Conservation (phyloP, 148 eudicot species). For the Rhododendron griersonianum region DNA sequence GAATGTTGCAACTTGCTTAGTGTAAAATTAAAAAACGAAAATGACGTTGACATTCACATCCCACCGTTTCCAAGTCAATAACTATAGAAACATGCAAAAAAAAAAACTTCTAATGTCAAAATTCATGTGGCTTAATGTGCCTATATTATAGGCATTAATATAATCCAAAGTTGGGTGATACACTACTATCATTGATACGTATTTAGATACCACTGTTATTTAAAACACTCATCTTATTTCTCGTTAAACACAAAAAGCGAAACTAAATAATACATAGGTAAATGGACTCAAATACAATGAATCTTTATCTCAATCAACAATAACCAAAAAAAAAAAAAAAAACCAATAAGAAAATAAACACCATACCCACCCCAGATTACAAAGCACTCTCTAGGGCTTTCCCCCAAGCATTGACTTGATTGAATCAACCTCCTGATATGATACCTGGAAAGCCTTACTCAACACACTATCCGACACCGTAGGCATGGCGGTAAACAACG, state of each 20-base stretch:
- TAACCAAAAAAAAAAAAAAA: background rate
- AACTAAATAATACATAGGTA: background rate
- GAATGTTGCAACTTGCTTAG: background rate
- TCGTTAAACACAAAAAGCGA: background rate
- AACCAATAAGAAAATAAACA: background rate
- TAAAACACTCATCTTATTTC: background rate
- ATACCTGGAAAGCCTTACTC: slow-evolving; percentile 16
- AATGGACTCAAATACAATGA: background rate
- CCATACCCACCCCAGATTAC: background rate
- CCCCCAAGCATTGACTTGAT: background rate
- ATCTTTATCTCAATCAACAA: background rate
- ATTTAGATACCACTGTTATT: background rate
- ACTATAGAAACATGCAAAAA: background rate
- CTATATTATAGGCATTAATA: background rate
- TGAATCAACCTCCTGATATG: background rate
- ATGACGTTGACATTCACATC: background rate
- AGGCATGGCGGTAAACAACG: slow-evolving; percentile 12
- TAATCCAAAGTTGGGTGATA: background rate
- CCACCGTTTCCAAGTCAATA: background rate
- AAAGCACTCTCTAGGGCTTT: no score
- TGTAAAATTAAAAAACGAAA: background rate
- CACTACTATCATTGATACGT: background rate
- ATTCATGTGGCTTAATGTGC: background rate
- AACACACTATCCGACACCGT: slow-evolving; percentile 12
- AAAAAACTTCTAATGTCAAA: background rate